Base-by-base conservation (phyloP, 441 rosid genomes). In the Syzygium malaccense region DNA sequence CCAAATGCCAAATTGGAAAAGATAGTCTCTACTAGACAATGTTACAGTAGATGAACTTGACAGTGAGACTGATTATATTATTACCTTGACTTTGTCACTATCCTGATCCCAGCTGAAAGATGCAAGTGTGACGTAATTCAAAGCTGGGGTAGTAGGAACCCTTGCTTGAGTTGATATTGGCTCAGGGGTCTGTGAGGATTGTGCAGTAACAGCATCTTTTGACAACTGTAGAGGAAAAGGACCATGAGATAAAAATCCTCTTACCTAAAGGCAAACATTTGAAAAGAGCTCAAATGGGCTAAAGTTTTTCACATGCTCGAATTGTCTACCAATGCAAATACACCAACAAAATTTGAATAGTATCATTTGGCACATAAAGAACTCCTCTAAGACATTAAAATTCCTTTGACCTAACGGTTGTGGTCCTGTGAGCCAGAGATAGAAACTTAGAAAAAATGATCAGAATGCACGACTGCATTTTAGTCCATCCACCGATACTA, bases 71-170 rank as follows among this genome's bases (percentile, higher is more conserved):
- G 41, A 33, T 3, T 23, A 75, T 23, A 75, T 49, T 23, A 54
- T 88, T 92, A 97, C 99, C 99, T 96, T 98, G 90, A 97, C 95
- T 93, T 95, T 98, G 49, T 97, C 99, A 89, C 89, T 94, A 89
- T 98, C 99, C 93, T 98, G 98, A 92, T 98, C 99, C 98, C 97
- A 98, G 93, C 99, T 96, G 89, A 97, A 98, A 23, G 99, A 94
- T 88, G 92, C 93, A 23, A 98, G 94, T 6, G 98, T 88, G 14
- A 89, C 88, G 87, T 97, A 98, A 86, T 57, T 95, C 89, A 88
- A 9, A 5, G 92, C 68, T 26, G 94, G 92, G 41, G 86, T 71
- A 78, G 90, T 58, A 9, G 94, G 92, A 87, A 89, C 90, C 90
- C 94, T 93, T n/a, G 85, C 95, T 41, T 93, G 89, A 15, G 94